phyloP scores from a whole-genome alignment of 371 early-diverging fungal species.

The Mucor circinelloides region DNA sequence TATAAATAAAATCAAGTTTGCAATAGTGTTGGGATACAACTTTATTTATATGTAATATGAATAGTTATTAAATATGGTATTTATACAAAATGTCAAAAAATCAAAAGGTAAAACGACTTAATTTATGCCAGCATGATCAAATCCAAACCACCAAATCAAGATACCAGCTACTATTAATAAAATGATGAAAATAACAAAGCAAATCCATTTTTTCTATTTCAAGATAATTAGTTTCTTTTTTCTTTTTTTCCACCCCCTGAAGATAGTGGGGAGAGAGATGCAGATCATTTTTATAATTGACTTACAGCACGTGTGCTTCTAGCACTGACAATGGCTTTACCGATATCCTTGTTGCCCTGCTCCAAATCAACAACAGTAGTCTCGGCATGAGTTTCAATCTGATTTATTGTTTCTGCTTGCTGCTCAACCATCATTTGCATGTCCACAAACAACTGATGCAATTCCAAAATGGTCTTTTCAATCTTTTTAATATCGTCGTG shows the following conservation, averaged over 20 bases:
- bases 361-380: constrained; percentile 68
- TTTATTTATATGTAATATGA: neutral
- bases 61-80: neutral
- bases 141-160: constrained; percentile 51
- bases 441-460: constrained; percentile 86
- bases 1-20: neutral
- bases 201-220: constrained; percentile 64
- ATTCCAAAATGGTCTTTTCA: constrained; percentile 83
- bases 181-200: constrained; percentile 52
- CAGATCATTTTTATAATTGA: neutral
- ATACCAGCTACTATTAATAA: constrained; percentile 48
- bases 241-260: neutral
- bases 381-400: constrained; percentile 71
- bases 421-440: constrained; percentile 85
- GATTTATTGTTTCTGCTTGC: constrained; percentile 73
- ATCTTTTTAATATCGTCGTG: constrained; percentile 88
- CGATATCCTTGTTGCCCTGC: constrained; percentile 66
- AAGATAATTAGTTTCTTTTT: neutral
- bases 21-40: neutral
- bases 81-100: constrained; percentile 1
- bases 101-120: neutral
- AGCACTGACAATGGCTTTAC: constrained; percentile 70
- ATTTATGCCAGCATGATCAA: constrained; percentile 29
- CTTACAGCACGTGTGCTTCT: constrained; percentile 70
- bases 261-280: neutral